Percentiles rank a stretch among this genome's conserved stretches.
These are phyloP conservation scores for Fusarium gaditjirri DNA, from an alignment of 2,329 filamentous ascomycete species.

Conservation along the genomic window DNA sequence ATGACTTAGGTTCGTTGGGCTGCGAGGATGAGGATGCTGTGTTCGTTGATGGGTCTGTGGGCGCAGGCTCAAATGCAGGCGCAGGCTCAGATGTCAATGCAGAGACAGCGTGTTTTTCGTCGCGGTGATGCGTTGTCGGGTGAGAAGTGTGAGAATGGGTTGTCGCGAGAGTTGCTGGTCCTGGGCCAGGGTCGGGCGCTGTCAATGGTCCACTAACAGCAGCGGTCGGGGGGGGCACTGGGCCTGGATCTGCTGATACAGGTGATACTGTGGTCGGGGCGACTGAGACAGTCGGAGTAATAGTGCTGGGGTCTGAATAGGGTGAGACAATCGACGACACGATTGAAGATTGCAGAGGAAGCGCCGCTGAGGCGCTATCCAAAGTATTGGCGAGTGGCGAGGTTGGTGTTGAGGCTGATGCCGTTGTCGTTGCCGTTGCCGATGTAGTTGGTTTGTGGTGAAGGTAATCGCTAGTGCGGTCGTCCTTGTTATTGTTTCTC, in stretches of 20 bases:
- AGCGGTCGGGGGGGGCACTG: constrained; percentile 14
- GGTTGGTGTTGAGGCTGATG: constrained; percentile 21
- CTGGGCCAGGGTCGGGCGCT: constrained; percentile 26
- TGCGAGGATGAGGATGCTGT: constrained; percentile 17
- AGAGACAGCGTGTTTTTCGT: constrained; percentile 43
- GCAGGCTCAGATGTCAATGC: constrained; percentile 12
- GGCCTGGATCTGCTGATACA: constrained; percentile 27
- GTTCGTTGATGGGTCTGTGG: constrained; percentile 23
- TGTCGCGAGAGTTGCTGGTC: constrained; percentile 28
- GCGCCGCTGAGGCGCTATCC: constrained; percentile 38
- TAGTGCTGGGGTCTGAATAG: constrained; percentile 40
- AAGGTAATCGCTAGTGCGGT: constrained; percentile 3
- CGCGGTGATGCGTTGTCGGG: constrained; percentile 44
- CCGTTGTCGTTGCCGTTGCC: not conserved
- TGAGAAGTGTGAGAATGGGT: constrained; percentile 37
- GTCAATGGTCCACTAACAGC: constrained; percentile 31
- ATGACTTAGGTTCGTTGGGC: constrained; percentile 19
- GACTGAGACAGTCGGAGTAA: constrained; percentile 34
- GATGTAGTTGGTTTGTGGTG: constrained; percentile 17
- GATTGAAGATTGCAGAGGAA: constrained; percentile 34
- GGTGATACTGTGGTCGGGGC: constrained; percentile 27
- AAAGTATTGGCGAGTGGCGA: constrained; percentile 30
- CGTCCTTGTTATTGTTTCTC: constrained; percentile 31
- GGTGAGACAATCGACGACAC: constrained; percentile 43
- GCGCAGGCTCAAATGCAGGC: not conserved